Evolutionary conservation across 371 early-diverging fungal species (phyloP), one percentile per base, ranked within the genome.

Genomic region (Rhizopus sp.): DNA sequence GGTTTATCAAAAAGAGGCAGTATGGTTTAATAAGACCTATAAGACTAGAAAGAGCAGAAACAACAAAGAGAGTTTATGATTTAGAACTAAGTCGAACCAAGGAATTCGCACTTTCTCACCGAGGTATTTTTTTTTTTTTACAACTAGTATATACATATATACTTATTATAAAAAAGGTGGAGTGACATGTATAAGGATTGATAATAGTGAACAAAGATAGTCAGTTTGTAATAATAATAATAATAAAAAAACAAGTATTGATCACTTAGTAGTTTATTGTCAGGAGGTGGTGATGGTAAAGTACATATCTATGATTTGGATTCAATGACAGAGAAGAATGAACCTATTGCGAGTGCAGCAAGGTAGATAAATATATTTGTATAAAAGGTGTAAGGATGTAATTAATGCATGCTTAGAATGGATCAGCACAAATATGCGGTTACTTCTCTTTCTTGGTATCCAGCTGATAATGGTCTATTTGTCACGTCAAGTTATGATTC

Each of bases 391-490:
- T 23, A 41, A 37, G 16, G 23, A 29, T 41, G 10, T 46, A 47
- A 41, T 50, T 32, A 30, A 13, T 34, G 0, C 15, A 59, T n/a
- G 23, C 59, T 56, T 38, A 85, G 83, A 47, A 52, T 51, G 4
- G 51, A 75, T 35, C 78, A 82, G 30, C 93, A 94, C 70, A 53
- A 68, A 40, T 86, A 83, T 59, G 78, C 83, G 15, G 78, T 93
- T 4, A 84, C 92, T 5, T 81, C 81, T n/a, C 82, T 90, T 0
- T 66, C 74, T 2, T 95, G 95, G 95, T 94, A 90, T 57, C 92
- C 93, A 1, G 80, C 89, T 49, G 94, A 95, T 67, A 85, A 84
- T 5, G 93, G 95, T 45, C 80, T 94, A 77, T 91, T 96, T 64
- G 83, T 90, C 0, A 91, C 92, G 3, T 85, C 88, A 0, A 92